Evolutionary conservation across 768 basidiomycete genomes (phyloP), one percentile per base, ranked within the genome.

Genomic region (Suillus cothurnatus): DNA sequence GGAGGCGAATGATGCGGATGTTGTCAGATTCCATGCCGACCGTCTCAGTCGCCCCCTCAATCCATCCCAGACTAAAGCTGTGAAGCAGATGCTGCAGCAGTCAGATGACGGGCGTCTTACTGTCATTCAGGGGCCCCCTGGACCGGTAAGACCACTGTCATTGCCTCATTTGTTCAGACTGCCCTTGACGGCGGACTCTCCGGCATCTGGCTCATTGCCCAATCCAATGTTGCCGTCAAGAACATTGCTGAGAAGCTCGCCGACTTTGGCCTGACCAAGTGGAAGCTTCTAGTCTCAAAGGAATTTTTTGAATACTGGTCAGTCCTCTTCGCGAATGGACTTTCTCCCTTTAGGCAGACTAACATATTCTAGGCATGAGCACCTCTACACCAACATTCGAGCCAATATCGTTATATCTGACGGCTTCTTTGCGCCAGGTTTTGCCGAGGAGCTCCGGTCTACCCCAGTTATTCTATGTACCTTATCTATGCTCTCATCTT

Each of bases 151-250:
- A 91, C 90, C 0, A 86, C 87, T 50, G 89, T 91, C 2, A 91
- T 91, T 75, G 86, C 87, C 14, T 79, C 84, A 7, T 90, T 80
- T 81, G 87, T 89, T 14, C 74, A 82, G 26, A 77, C 78, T 68
- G 83, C 86, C 45, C 70, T 84, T 28, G 67, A 73, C 32, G 70
- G 70, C 56, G 79, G 79, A 0, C 71, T 75, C 23, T 68, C 73
- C 66, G 87, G 90, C 0, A 86, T 93, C 15, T 95, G 92, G 90
- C 84, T 95, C 6, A 80, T 93, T 71, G 91, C 93, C 41, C 91
- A 95, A 71, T 91, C 90, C 21, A 95, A 95, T 80, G 86, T 94
- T 58, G 93, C 92, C 57, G 93, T 94, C 26, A 94, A 93, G 75
- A 94, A 95, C 69, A 94, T 95, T 78, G 93, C 91, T 61, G 90